phyloP scores from a whole-genome alignment of 257 asterid genomes.

The Echium plantagineum region DNA sequence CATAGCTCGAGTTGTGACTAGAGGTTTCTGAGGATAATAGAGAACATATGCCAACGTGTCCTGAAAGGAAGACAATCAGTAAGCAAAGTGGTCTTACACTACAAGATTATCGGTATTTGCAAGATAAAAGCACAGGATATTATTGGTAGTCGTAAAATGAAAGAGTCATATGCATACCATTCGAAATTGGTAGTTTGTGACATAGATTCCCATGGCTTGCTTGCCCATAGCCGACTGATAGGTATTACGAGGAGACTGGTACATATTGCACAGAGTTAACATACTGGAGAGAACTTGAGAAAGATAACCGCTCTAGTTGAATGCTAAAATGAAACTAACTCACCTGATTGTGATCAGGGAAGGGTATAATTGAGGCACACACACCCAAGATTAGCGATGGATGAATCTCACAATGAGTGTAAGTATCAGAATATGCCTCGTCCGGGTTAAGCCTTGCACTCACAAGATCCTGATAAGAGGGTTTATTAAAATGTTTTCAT shows the following conservation, averaged over 20 bases:
- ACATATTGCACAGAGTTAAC: neutral
- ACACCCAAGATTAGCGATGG: slow-evolving; percentile 21
- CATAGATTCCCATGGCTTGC: slow-evolving; percentile 21
- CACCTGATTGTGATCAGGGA: slow-evolving; percentile 21
- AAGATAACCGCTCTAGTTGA: neutral
- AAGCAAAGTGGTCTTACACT: neutral
- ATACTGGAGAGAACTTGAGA: neutral
- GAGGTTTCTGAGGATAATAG: slow-evolving; percentile 20
- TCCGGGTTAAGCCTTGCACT: slow-evolving; percentile 14
- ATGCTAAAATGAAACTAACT: neutral
- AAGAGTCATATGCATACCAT: slow-evolving; percentile 6
- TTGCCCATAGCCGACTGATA: slow-evolving; percentile 23
- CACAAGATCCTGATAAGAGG: slow-evolving; percentile 13
- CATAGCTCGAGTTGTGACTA: slow-evolving; percentile 19
- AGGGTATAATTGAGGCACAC: slow-evolving; percentile 20
- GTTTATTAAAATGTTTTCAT: neutral
- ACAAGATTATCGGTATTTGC: neutral
- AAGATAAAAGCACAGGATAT: neutral
- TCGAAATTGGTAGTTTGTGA: slow-evolving; percentile 19
- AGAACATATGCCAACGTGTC: slow-evolving; percentile 19
- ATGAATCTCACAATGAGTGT: slow-evolving; percentile 19
- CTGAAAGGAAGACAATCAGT: neutral
- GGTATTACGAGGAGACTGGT: slow-evolving; percentile 19
- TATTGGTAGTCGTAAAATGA: neutral
- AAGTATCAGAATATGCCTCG: slow-evolving; percentile 16